phyloP scores from a whole-genome alignment of 116 monocot species.

The Zostera marina region DNA sequence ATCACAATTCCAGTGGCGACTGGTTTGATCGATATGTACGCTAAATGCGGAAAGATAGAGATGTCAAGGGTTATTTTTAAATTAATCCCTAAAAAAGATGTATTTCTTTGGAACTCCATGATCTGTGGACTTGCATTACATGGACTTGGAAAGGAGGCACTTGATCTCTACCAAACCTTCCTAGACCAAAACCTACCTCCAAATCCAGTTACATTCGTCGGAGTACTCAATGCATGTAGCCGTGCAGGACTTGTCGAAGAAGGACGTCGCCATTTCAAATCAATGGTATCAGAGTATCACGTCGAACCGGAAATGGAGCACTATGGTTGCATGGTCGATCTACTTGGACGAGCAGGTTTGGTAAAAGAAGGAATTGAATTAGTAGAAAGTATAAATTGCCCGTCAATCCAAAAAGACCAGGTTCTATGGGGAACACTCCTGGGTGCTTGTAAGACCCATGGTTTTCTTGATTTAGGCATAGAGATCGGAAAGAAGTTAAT shows the following conservation, averaged over 20 bases:
- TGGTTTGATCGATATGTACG: conserved; percentile 70
- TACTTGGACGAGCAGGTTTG: conserved; percentile 58
- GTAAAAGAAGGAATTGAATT: conserved; percentile 50
- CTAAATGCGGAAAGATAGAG: conserved; percentile 63
- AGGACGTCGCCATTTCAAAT: conserved; percentile 33
- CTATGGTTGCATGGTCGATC: conserved; percentile 81
- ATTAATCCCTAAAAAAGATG: conserved; percentile 33
- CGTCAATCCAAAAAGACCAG: conserved; percentile 24
- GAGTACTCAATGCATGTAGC: conserved; percentile 65
- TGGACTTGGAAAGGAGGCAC: conserved; percentile 44
- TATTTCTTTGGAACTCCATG: conserved; percentile 66
- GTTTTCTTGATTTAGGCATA: conserved; percentile 37
- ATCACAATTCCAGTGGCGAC: conserved; percentile 35
- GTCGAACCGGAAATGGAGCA: conserved; percentile 80
- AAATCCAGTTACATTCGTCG: conserved; percentile 50
- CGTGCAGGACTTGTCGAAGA: conserved; percentile 59
- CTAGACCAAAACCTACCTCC: conserved; percentile 23
- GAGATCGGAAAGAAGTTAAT: conserved; percentile 51
- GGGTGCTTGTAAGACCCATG: conserved; percentile 62
- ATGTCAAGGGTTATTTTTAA: conserved; percentile 29
- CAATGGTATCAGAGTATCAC: conserved; percentile 31
- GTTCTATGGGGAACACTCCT: conserved; percentile 69
- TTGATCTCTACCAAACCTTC: conserved; percentile 37
- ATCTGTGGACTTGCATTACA: conserved; percentile 55
- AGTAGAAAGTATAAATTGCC: conserved; percentile 34